Base-by-base conservation (phyloP, 2,329 filamentous ascomycete genomes). In the Beauveria medogensis region DNA sequence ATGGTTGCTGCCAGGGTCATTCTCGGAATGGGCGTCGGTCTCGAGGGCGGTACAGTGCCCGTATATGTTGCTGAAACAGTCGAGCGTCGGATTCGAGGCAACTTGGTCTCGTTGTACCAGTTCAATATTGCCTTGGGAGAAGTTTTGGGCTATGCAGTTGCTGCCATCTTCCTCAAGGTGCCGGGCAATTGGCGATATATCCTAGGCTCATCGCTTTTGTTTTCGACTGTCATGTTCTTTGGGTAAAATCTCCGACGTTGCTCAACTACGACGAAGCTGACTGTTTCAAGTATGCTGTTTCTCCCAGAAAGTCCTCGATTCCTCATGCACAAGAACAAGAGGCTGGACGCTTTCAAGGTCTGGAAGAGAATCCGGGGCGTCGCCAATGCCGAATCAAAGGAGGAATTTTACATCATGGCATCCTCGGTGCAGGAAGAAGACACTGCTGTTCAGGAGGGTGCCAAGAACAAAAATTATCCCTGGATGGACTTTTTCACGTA, bases 51-150 rank as follows among this genome's bases (percentile, higher is more conserved):
- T 69, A 90, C 87, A 0, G 87, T 90, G 5, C 87, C 87, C 0
- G 85, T 90, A 59, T 91, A 91, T 64, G 87, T 91, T 34, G 87
- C 88, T 1, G 88, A 91, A 72, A 87, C 84, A 0, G 87, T 90
- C 48, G 85, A 88, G 66, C 79, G 83, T 37, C 80, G 78, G 62
- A 79, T 89, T 26, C 83, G 88, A 67, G 88, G 88, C 65, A 90
- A 90, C 70, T 73, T 91, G 55, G 88, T 91, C 1, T 89, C 86
- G 0, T 76, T 90, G 0, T 91, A 90, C 70, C 88, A 91, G 69
- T 83, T 90, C 73, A 90, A 88, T 73, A 91, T 91, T 67, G 88
- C 88, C 0, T 78, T 91, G 0, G 88, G 88, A 30, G 88, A 90
- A 66, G 87, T 91, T 2, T 76, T 91, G 1, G 88, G 88, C 2